Evolutionary conservation across 2,329 filamentous ascomycete species (phyloP).

Genomic region (Coniochaeta sp.): DNA sequence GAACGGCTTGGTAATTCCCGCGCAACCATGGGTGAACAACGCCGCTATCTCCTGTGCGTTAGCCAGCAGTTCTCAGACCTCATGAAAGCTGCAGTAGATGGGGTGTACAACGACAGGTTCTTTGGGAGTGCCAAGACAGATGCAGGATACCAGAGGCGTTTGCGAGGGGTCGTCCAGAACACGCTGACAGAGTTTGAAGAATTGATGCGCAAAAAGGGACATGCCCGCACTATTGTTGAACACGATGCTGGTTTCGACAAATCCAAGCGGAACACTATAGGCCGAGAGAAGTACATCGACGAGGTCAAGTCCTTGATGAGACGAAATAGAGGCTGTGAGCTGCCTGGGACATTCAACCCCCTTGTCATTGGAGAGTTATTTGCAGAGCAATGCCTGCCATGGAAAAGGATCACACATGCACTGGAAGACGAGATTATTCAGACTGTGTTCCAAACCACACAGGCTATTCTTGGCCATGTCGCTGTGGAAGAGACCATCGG

Average conservation of each 20-base stretch:
- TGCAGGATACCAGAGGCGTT: conserved; percentile 29
- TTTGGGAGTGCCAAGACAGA: conserved; percentile 10
- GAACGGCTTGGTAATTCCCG: conserved; percentile 40
- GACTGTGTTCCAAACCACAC: conserved; percentile 9
- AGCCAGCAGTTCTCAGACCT: conserved; percentile 17
- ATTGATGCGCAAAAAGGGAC: conserved; percentile 32
- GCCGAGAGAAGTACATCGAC: conserved; percentile 10
- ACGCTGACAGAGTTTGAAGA: conserved; percentile 37
- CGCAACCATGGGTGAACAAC: conserved; percentile 23
- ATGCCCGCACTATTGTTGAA: conserved; percentile 23
- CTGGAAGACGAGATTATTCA: conserved; percentile 13
- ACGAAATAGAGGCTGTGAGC: conserved; percentile 22
- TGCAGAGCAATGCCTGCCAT: conserved; percentile 21
- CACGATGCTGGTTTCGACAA: neutral
- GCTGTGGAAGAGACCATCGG: conserved; percentile 13
- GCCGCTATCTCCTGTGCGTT: conserved; percentile 19
- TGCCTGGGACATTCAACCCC: conserved; percentile 26
- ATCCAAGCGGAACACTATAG: neutral
- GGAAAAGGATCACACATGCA: conserved; percentile 13
- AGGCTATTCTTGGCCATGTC: conserved; percentile 13
- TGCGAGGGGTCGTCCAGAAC: conserved; percentile 48
- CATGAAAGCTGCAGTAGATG: conserved; percentile 18
- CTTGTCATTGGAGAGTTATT: conserved; percentile 25
- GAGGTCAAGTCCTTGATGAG: conserved; percentile 18
- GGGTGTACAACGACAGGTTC: conserved; percentile 17